Evolutionary conservation across 495 filamentous ascomycete species (phyloP), one percentile per base, ranked within the genome.

Genomic region (Pyrenula massariospora): DNA sequence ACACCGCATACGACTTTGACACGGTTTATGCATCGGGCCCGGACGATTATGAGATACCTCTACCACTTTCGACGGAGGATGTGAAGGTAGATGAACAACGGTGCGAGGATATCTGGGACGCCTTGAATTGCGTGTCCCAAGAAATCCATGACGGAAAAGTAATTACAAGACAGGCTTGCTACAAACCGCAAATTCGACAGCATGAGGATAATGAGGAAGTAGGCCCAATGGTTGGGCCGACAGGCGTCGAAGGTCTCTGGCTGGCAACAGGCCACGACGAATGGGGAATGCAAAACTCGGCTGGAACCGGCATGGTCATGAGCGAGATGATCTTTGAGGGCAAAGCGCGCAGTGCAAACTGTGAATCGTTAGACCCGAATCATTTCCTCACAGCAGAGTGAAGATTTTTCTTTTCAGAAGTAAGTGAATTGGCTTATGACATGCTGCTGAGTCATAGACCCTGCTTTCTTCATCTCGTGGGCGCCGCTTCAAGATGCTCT

Each of bases 251-350:
- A 49, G 59, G 47, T 49, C 24, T 57, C 3, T 61, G 59, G 50
- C 24, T 61, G 12, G 54, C 59, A 19, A 63, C 54, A 1, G 31
- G 54, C 19, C 54, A 62, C 50, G 57, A 62, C 22, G 48, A 59
- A 56, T 55, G 57, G 42, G 61, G 61, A 20, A 55, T 59, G n/a
- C 31, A 53, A 36, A 59, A 59, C 50, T 22, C 31, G 2, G 24
- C 51, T 8, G 56, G 53, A n/a, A 56, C 42, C n/a, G 59, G 54
- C 0, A 47, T 57, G 11, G 56, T 61, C 22, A 52, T 59, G 48
- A 59, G 53, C 24, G 54, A 61, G 42, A 56, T 61, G 56, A 57
- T 56, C 11, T 59, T 58, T 2, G 56, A 59, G 2, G 56, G 61
- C 2, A 22, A 12, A 3, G 56, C 59, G 49, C n/a, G 31, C 3